Base-by-base conservation (phyloP, 352 stramenopile species). In the Plasmopara muralis region DNA sequence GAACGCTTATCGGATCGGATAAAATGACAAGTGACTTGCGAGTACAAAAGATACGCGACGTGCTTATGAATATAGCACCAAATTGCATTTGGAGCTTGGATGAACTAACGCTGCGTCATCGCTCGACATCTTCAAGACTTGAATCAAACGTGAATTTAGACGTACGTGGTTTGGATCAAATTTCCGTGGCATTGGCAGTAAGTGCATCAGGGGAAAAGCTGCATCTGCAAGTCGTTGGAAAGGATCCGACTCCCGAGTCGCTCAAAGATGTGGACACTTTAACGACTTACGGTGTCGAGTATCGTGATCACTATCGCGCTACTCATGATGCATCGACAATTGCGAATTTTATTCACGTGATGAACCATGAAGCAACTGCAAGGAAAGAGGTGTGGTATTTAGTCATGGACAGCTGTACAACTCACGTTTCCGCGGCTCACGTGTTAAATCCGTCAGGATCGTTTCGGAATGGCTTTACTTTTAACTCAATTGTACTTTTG, bases 11-110 rank as follows among this genome's bases (percentile, higher is more conserved):
- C 12, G 9, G 30, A n/a, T 12, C 40, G 12, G 59, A 68, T 5
- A 35, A 60, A 44, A 28, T 54, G n/a, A 72, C 56, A n/a, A 37
- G 49, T 9, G 70, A 79, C 18, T 60, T 79, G 34, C 68, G 73
- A 13, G 48, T 85, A 41, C 62, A 77, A 10, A 67, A 66, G 39
- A 68, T 90, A 40, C 64, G 70, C n/a, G 64, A 79, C 12, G 47
- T 74, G 45, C 48, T 90, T 9, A 49, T 74, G 14, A 64, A 68
- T 0, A 71, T 77, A 25, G 63, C 70, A 4, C 59, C 83, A 12
- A 44, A 62, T 16, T 90, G 79, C 38, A 85, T 90, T 39, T 90
- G 79, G 79, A 87, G 81, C 44, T 50, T 90, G 46, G 74, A 84
- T 37, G 77, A 90, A 43, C 40, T 83, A 0, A 50, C 62, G 1